These are phyloP conservation scores for Forsythia viridissima DNA, from an alignment of 257 asterid species.

Conservation along the genomic window DNA sequence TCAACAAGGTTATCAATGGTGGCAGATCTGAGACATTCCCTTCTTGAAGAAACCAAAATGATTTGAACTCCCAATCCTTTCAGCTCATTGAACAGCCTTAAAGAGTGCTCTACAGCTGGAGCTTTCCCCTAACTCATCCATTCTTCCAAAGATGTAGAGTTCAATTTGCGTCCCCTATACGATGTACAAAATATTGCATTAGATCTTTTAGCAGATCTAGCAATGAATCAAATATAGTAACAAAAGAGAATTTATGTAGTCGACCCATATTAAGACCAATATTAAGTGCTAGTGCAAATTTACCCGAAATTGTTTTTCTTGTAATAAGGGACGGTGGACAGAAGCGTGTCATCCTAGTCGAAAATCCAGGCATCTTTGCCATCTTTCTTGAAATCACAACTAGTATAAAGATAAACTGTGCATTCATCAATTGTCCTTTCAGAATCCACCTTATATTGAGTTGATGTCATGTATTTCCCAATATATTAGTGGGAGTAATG, in stretches of 20 bases:
- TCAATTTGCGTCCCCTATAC: slow-evolving; percentile 56
- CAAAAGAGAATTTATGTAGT: too few relatives aligned
- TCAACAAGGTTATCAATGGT: slow-evolving; percentile 72
- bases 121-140: slow-evolving; percentile 74
- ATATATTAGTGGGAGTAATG: slow-evolving; percentile 21
- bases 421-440: slow-evolving; percentile 59
- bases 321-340: slow-evolving; percentile 72
- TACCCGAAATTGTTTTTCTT: slow-evolving; percentile 76
- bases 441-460: slow-evolving; percentile 71
- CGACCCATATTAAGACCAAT: too few relatives aligned
- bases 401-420: slow-evolving; percentile 44
- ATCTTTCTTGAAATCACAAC: slow-evolving; percentile 55
- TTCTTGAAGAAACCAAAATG: slow-evolving; percentile 69
- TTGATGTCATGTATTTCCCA: slow-evolving; percentile 66
- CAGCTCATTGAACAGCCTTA: slow-evolving; percentile 63
- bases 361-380: slow-evolving; percentile 72
- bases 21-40: slow-evolving; percentile 68
- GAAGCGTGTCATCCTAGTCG: slow-evolving; percentile 76
- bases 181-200: not conserved
- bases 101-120: slow-evolving; percentile 51
- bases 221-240: not conserved
- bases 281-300: not conserved
- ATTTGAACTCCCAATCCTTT: slow-evolving; percentile 56
- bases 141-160: slow-evolving; percentile 60
- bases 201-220: not conserved